Evolutionary conservation across 2,329 filamentous ascomycete genomes (phyloP), one percentile per base, ranked within the genome.

Genomic region (Xylaria sp.): DNA sequence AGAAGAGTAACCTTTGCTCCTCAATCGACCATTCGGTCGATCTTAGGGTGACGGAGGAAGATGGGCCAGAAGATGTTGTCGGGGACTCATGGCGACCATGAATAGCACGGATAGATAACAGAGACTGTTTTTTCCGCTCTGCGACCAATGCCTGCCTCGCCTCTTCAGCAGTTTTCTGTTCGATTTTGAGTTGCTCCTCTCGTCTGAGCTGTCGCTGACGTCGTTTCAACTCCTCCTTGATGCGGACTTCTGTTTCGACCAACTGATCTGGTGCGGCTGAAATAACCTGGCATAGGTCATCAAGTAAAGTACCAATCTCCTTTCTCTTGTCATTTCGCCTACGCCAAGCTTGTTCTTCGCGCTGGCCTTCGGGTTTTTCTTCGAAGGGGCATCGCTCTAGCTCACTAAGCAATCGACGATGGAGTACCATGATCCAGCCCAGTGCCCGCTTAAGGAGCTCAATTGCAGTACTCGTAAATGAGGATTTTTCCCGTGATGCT

Each of bases 1-100:
- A 66, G 45, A 74, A 73, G 25, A 77, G 71, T 25, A 67, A 65
- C 13, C 27, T 66, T 53, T 72, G 69, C 61, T 76, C 75, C 58
- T 76, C 75, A 15, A 55, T n/a, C 47, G 73, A 70, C 75, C 75
- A 77, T 39, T 63, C 50, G 2, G 49, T 47, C 53, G 50, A 31
- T 49, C 47, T 60, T 27, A 22, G 10, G n/a, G 58, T 25, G 13
- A 47, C 44, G 4, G 71, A 67, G 7, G 54, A 53, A 65, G 65
- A 63, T 10, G 61, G 54, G 15, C n/a, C 54, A 57, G 66, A 65
- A 27, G 65, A 49, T 9, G 70, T 47, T 56, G 66, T 53, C 20
- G 70, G 65, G 17, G 56, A 39, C 11, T 33, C 44, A 25, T 60
- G 38, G 9, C 60, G 69, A 45, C 51, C 55, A 42, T 67, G 53